phyloP scores from a whole-genome alignment of 805 yeast genomes.

The Wickerhamomyces hampshirensis region DNA sequence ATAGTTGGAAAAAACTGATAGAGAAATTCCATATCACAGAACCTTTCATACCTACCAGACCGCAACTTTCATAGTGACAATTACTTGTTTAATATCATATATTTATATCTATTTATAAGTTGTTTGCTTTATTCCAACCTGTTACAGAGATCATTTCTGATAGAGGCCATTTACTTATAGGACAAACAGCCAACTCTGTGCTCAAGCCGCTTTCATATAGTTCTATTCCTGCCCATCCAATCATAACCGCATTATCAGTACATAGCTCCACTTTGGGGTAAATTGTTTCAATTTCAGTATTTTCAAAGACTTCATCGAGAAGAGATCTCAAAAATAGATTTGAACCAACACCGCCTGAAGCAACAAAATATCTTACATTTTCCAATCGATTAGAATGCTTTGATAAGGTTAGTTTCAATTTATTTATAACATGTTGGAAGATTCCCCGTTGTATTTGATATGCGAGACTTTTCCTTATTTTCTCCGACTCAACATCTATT shows the following conservation, averaged over 20 bases:
- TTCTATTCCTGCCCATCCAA: conserved; percentile 96
- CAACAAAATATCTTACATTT: conserved; percentile 53
- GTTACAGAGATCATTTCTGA: conserved; percentile 41
- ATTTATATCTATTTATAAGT: background rate
- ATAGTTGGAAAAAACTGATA: conserved; percentile 59
- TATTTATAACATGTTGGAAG: conserved; percentile 67
- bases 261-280: conserved; percentile 73
- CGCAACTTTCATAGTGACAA: conserved; percentile 5
- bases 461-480: conserved; percentile 42
- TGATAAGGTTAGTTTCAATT: conserved; percentile 48
- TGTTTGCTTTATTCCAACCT: conserved; percentile 41
- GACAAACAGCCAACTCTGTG: conserved; percentile 53
- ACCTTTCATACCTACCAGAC: conserved; percentile 45
- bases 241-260: conserved; percentile 96
- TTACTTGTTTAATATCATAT: background rate
- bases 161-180: conserved; percentile 82
- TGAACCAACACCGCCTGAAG: conserved; percentile 95
- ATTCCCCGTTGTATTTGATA: conserved; percentile 57
- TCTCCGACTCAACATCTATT: conserved; percentile 15
- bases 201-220: conserved; percentile 48
- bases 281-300: conserved; percentile 36
- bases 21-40: conserved; percentile 49
- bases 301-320: conserved; percentile 35
- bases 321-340: conserved; percentile 51
- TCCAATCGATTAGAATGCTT: conserved; percentile 36